Base-by-base conservation (phyloP, 495 filamentous ascomycete species). In the Aspergillus mulundensis region DNA sequence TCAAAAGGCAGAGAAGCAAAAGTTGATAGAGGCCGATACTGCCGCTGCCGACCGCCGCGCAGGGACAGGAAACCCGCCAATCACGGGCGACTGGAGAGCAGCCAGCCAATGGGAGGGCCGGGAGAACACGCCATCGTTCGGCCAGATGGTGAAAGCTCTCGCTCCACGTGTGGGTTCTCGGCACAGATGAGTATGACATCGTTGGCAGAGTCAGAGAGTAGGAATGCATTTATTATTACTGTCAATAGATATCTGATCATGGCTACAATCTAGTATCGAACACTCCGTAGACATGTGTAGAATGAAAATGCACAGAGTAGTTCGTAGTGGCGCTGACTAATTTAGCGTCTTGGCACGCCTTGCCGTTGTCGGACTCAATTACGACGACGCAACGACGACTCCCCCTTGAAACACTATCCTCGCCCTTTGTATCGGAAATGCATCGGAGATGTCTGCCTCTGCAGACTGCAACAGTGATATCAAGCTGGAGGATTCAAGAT, bases 71-170 rank as follows among this genome's bases (percentile, higher is more conserved):
- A 8, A 7, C 11, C 19, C 32, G 14, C 48, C 48, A 50, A 50
- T 40, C 32, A 50, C 11, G 3, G n/a, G 2, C 4, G 3, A 8
- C 6, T 32, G 45, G 14, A 15, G 18, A 16, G 21, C 7, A 7
- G 12, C 23, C 15, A 25, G 23, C 68, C 68, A 70, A 70, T 70
- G 54, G 64, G 45, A 51, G 32, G 7, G 1, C 21, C 45, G 44
- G 25, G 43, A 65, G 68, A 66, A 71, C 68, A 66, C 68, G 68
- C 68, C 66, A 71, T 71, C 66, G 61, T 46, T 40, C 36, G 41
- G 51, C 34, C 54, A 50, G 68, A 71, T 71, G 68, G 64, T 71
- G 68, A 69, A 67, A 67, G 58, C 40, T 30, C 25, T 20, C 14
- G 57, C 41, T 62, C 66, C 66, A 66, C 61, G 60, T 63, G 62